phyloP scores from a whole-genome alignment of 2,329 filamentous ascomycete genomes.

The Alternaria sp. region DNA sequence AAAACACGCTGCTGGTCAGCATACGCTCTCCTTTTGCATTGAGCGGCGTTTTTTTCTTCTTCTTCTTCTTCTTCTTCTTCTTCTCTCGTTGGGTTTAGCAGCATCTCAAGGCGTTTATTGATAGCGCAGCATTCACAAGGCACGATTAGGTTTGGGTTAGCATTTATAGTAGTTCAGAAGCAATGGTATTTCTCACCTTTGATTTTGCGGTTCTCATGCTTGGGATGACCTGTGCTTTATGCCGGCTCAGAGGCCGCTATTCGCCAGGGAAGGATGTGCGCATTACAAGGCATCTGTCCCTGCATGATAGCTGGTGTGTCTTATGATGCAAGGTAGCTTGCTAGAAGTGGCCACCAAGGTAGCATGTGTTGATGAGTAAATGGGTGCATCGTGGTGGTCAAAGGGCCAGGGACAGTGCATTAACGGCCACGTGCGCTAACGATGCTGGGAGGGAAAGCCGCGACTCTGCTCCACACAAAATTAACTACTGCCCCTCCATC shows the following conservation, averaged over 20 bases:
- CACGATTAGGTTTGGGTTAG: not conserved
- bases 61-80: no score
- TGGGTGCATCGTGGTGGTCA: not conserved
- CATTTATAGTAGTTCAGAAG: conserved; percentile 8
- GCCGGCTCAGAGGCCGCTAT: conserved; percentile 2
- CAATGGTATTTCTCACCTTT: conserved; percentile 3
- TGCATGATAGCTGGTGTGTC: not conserved
- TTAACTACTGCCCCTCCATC: conserved; percentile 28
- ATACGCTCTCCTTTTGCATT: conserved; percentile 15
- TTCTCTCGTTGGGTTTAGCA: conserved; percentile 2
- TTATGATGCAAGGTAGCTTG: not conserved
- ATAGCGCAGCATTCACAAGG: conserved; percentile 24
- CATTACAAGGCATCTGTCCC: no score
- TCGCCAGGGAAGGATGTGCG: not conserved
- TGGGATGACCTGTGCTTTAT: not conserved
- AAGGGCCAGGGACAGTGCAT: conserved; percentile 15
- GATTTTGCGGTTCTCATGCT: not conserved
- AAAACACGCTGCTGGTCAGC: conserved; percentile 15
- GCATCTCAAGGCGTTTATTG: conserved; percentile 10
- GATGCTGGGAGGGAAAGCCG: conserved; percentile 23
- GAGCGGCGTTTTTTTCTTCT: conserved; percentile 1
- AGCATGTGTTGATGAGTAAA: conserved; percentile 4
- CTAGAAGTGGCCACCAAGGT: not conserved
- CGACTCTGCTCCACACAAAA: conserved; percentile 30
- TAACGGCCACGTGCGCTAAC: conserved; percentile 29